phyloP scores from a whole-genome alignment of 176 grass and related monocot genomes.

The Rhynchospora pubera region DNA sequence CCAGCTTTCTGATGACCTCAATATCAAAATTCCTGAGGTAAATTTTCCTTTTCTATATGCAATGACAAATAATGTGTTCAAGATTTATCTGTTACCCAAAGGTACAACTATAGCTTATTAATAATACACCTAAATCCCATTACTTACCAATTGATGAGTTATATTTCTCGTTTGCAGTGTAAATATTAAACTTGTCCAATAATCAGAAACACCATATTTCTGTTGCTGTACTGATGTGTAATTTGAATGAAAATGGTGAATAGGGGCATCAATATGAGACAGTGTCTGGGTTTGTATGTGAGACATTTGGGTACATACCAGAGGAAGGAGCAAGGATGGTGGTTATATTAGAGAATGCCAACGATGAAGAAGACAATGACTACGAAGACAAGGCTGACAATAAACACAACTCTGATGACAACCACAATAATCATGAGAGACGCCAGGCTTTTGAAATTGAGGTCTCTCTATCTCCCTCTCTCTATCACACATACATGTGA shows the following conservation, averaged over 20 bases:
- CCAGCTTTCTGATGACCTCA: constrained; percentile 84
- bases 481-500: neutral
- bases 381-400: constrained; percentile 37
- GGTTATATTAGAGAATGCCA: constrained; percentile 73
- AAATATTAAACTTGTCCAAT: neutral
- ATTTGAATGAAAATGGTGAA: constrained; percentile 21
- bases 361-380: constrained; percentile 49
- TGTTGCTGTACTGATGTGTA: constrained; percentile 4
- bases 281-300: constrained; percentile 94
- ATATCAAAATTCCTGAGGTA: constrained; percentile 97
- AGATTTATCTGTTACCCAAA: constrained; percentile 9
- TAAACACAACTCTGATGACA: constrained; percentile 28
- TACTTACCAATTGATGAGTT: neutral
- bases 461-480: constrained; percentile 29
- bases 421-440: constrained; percentile 50
- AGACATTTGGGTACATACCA: constrained; percentile 89
- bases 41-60: constrained; percentile 20
- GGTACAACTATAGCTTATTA: constrained; percentile 6
- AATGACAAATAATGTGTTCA: neutral
- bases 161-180: neutral
- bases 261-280: constrained; percentile 91
- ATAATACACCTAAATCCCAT: constrained; percentile 5
- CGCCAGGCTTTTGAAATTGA: constrained; percentile 87
- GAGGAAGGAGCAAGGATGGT: constrained; percentile 69
- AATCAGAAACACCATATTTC: neutral